Conservation (phyloP, 2,329 filamentous ascomycete species). For the Fusarium begoniae region DNA sequence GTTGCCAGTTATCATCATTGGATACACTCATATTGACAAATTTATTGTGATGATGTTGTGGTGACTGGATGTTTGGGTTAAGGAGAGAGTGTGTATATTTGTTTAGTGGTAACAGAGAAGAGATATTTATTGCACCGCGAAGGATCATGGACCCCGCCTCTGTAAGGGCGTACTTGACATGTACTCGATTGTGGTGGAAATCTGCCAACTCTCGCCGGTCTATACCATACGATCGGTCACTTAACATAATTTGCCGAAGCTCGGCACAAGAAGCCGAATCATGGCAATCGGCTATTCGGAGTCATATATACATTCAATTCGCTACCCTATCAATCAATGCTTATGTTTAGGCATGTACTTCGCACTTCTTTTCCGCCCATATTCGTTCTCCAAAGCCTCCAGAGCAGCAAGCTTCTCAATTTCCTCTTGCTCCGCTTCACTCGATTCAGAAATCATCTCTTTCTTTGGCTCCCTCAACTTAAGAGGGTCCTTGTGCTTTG, state of each 20-base stretch:
- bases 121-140: background rate
- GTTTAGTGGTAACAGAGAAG: background rate
- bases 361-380: conserved; percentile 1
- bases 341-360: background rate
- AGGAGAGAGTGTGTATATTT: no score
- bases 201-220: background rate
- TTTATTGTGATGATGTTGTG: rapidly evolving
- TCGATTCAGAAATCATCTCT: rapidly evolving
- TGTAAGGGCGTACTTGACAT: background rate
- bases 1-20: conserved; percentile 34
- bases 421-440: background rate
- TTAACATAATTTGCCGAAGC: background rate
- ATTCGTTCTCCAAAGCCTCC: background rate
- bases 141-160: background rate
- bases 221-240: background rate
- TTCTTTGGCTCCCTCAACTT: background rate
- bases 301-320: rapidly evolving
- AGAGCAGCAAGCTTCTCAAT: background rate
- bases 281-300: rapidly evolving
- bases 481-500: background rate
- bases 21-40: rapidly evolving
- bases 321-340: background rate
- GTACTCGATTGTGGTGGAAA: rapidly evolving
- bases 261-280: background rate
- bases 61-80: no score